Evolutionary conservation across 495 filamentous ascomycete genomes (phyloP), one percentile per base, ranked within the genome.

Genomic region (Rhizodiscina lignyota): DNA sequence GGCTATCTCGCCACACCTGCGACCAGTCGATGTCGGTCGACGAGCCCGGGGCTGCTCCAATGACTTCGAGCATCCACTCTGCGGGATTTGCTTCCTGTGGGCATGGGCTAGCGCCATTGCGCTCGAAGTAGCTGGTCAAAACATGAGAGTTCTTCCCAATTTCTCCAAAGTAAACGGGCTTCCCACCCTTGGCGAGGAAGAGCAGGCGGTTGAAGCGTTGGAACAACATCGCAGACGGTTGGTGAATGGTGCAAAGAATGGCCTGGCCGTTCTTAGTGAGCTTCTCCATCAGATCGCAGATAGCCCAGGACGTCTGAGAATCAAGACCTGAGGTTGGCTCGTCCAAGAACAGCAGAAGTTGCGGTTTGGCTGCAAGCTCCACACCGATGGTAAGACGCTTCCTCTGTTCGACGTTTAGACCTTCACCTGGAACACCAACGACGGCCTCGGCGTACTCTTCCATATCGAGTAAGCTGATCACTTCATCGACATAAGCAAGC

Each of bases 11-110:
- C 86, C 86, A 96, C 11, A 75, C 62, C 34, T 77, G 52, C 47
- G 72, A 68, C 87, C 87, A 96, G 52, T 96, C 83, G 37, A 79
- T 69, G 22, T 81, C 68, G 15, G 72, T 74, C 37, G 64, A 51
- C 15, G 72, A 75, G 18, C 82, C 83, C n/a, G 86, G 85, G 1
- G 86, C 85, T 18, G 83, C 84, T 41, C 86, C 87, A 48, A 87
- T 92, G 32, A 83, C 77, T 49, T 93, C 84, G 23, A 96, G 64
- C 82, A 96, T 94, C 81, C 82, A 93, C 58, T 96, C 87, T 15
- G 87, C 87, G 19, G 84, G 84, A 57, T 81, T 94, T n/a, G 82
- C 79, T 12, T 79, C 74, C 2, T 50, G 42, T 2, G 79, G 79
- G 54, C 84, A 93, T 28, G 71, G 63, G 15, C 64, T 58, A 3